Evolutionary conservation across 2,329 filamentous ascomycete genomes (phyloP), one percentile per base, ranked within the genome.

Genomic region (Trichophyton mentagrophytes): DNA sequence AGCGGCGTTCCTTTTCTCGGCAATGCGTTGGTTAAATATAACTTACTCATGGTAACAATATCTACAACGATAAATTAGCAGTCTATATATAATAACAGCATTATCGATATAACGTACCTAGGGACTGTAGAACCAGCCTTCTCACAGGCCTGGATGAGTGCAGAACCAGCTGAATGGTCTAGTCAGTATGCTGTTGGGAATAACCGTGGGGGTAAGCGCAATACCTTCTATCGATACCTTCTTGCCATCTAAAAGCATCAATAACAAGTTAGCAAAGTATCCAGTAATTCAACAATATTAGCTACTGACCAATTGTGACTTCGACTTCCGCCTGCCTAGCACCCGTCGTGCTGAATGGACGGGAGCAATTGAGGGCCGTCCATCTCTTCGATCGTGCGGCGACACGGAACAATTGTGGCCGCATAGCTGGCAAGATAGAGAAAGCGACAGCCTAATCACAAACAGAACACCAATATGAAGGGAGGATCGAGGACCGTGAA

Each of bases 31-130:
- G 36, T 17, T 33, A 33, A 59, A 44, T 57, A 63, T 49, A 68
- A 79, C 84, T 78, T 84, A 90, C 88, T 97, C 92, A 83, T 96
- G 92, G 78, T 97, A 97, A 79, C 92, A 97, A 78, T 96, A 96
- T 89, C 91, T 89, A 67, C 61, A 67, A 38, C 1, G 9, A 20
- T 22, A 22, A 38, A 68, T 77, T 68, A 78, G 74, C 64, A 68
- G 17, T 44, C 27, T 49, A 40, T 33, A 55, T 38, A 33, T 4
- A 46, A n/a, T 33, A 59, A 51, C 53, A 38, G 15, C 36, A 51
- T 3, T 6, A 46, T 3, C 20, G 15, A 47, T 42, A 27, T 7
- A 49, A 71, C 80, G 69, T 77, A 89, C 87, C 87, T 90, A 68
- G 92, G 92, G 71, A 97, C 82, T 64, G 88, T 93, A 67, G 82